Percentiles rank a stretch among this genome's conserved stretches.
These are phyloP conservation scores for Calocera cornea DNA, from an alignment of 768 basidiomycete species.

Conservation along the genomic window DNA sequence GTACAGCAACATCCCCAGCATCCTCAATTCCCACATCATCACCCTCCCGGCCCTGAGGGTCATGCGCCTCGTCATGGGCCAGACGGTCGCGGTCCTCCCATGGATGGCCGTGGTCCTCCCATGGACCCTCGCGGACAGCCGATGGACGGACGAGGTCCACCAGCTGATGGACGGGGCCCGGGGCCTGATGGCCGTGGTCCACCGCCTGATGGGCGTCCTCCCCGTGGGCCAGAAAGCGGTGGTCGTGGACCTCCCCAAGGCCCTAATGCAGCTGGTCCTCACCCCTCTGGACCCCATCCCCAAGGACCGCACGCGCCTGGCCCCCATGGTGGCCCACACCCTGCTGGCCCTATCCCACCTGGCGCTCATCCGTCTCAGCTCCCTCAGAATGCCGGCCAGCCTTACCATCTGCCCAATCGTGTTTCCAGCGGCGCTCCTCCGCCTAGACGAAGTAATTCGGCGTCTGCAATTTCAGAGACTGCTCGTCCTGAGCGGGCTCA, in stretches of 20 bases:
- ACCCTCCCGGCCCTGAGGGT: conserved; percentile 1
- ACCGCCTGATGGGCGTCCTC: neutral
- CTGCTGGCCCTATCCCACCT: neutral
- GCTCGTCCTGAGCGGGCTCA: conserved; percentile 1
- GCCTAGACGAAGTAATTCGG: conserved; percentile 1
- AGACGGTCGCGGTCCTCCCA: neutral
- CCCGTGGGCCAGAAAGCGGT: neutral
- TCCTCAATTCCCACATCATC: conserved; percentile 7
- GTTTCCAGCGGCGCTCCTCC: conserved; percentile 6
- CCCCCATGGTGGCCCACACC: neutral
- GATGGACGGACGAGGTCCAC: neutral
- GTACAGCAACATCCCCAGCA: conserved; percentile 6
- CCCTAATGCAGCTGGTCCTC: neutral
- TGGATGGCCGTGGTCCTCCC: neutral
- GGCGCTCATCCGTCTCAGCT: conserved; percentile 1
- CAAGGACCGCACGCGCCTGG: neutral
- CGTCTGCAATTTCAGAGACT: neutral
- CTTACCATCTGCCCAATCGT: neutral
- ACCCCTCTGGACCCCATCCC: neutral
- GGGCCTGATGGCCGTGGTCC: neutral
- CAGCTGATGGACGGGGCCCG: neutral
- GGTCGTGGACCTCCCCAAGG: neutral
- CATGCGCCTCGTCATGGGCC: conserved; percentile 8
- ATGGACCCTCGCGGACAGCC: neutral
- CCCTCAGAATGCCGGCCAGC: neutral